phyloP scores from a whole-genome alignment of 345 rosid species.

The Eucalyptus grandis region DNA sequence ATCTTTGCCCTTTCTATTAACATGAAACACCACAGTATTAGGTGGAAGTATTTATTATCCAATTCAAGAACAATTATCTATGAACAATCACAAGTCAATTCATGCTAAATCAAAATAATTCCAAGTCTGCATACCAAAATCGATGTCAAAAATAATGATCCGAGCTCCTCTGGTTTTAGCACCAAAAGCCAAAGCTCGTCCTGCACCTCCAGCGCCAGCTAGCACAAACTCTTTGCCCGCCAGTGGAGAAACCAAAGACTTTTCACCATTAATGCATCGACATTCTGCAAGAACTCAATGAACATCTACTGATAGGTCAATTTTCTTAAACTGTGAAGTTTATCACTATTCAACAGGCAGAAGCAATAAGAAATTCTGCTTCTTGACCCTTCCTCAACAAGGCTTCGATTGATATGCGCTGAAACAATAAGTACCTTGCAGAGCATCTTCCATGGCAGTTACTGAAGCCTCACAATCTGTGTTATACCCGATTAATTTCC shows the following conservation, averaged over 20 bases:
- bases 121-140: constrained; percentile 17
- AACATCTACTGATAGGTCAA: not conserved
- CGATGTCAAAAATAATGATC: constrained; percentile 37
- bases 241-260: constrained; percentile 3
- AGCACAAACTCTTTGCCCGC: constrained; percentile 40
- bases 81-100: not conserved
- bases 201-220: constrained; percentile 64
- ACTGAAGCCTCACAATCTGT: constrained; percentile 46
- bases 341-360: not conserved
- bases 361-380: not conserved
- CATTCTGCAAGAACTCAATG: constrained; percentile 1
- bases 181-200: constrained; percentile 58
- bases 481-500: constrained; percentile 39
- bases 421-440: constrained; percentile 16
- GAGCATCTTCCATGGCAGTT: constrained; percentile 45
- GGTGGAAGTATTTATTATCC: not conserved
- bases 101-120: not conserved
- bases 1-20: constrained; percentile 35
- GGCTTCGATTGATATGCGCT: not conserved
- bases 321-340: not conserved
- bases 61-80: not conserved
- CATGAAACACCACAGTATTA: not conserved
- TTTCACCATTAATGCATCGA: not conserved
- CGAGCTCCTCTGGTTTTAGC: constrained; percentile 46
- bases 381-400: not conserved